These are phyloP conservation scores for Ampelocalamus luodianensis DNA, from an alignment of 176 grass and related monocot species.

Conservation along the genomic window DNA sequence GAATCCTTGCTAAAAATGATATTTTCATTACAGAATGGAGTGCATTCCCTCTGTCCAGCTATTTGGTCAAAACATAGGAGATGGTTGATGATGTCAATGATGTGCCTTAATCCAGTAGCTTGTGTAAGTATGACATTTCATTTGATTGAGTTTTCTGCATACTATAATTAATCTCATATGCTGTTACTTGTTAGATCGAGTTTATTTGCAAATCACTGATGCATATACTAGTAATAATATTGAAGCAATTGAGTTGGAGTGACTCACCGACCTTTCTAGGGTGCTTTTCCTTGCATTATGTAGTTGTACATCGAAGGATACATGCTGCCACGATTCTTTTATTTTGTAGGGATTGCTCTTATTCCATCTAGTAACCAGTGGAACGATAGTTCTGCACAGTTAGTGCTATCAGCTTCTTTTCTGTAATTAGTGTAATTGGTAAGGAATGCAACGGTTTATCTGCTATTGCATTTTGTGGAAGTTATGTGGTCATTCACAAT, in stretches of 20 bases:
- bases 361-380: not conserved
- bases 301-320: not conserved
- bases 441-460: not conserved
- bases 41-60: slow-evolving; percentile 79
- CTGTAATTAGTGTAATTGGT: not conserved
- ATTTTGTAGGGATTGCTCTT: not conserved
- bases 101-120: slow-evolving; percentile 74
- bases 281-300: not conserved
- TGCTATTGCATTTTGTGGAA: not conserved
- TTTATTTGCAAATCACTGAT: not conserved
- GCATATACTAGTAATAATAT: not conserved
- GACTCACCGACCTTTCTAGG: not conserved
- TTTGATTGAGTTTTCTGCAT: slow-evolving; percentile 4
- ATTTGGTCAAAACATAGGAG: slow-evolving; percentile 79
- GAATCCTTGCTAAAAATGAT: slow-evolving; percentile 10
- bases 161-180: slow-evolving; percentile 21
- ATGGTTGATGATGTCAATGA: slow-evolving; percentile 86
- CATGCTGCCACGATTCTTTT: not conserved
- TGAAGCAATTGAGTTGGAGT: not conserved
- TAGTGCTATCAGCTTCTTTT: not conserved
- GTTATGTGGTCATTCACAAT: not conserved
- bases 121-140: slow-evolving; percentile 55
- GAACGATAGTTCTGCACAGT: not conserved
- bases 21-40: slow-evolving; percentile 64
- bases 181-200: not conserved